Evolutionary conservation across 2,329 filamentous ascomycete species (phyloP).

Genomic region (Calonectria henricotiae): DNA sequence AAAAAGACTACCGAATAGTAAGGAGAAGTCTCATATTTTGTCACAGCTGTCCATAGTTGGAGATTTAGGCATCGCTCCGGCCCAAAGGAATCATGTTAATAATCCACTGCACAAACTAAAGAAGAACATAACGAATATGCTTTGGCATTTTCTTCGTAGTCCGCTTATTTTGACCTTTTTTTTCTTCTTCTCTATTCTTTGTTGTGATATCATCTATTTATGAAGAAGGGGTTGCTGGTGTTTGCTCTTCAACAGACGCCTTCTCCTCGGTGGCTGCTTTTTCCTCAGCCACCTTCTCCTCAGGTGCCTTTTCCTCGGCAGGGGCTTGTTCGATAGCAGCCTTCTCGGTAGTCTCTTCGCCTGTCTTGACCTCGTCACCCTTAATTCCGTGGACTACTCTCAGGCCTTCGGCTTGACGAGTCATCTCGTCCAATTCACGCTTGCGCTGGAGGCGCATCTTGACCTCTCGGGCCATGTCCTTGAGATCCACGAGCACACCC

Average conservation of each 20-base stretch:
- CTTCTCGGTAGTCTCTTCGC: slow-evolving; percentile 42
- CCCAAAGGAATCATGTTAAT: background rate
- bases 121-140: background rate
- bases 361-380: slow-evolving; percentile 57
- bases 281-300: slow-evolving; percentile 14
- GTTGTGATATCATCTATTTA: slow-evolving; percentile 23
- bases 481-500: slow-evolving; percentile 81
- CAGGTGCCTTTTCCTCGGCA: slow-evolving; percentile 22
- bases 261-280: slow-evolving; percentile 18
- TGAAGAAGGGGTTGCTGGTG: slow-evolving; percentile 29
- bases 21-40: slow-evolving; percentile 14
- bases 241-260: slow-evolving; percentile 24
- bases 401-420: slow-evolving; percentile 63
- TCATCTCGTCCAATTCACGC: slow-evolving; percentile 63
- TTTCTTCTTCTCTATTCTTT: slow-evolving; percentile 17
- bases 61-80: background rate
- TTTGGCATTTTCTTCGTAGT: background rate
- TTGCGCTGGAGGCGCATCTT: slow-evolving; percentile 64
- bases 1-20: background rate
- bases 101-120: background rate
- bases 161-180: slow-evolving; percentile 6
- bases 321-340: slow-evolving; percentile 2
- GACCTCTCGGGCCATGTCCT: slow-evolving; percentile 76
- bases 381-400: slow-evolving; percentile 66
- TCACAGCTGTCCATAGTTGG: background rate